These are phyloP conservation scores for Tricholoma flavovirens DNA, from an alignment of 768 basidiomycete species.

Conservation along the genomic window DNA sequence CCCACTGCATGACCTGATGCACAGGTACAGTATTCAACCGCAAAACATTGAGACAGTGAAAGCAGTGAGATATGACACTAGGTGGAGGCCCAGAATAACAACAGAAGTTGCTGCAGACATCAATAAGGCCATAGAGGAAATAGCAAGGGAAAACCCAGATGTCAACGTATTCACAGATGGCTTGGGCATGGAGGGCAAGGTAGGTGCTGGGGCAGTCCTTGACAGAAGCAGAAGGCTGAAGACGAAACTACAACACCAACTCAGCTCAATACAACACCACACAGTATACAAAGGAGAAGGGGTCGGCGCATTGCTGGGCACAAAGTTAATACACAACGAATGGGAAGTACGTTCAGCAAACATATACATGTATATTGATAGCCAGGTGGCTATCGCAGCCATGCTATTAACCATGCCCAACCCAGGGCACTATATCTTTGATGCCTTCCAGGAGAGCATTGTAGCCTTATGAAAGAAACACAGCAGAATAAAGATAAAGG, in stretches of 20 bases:
- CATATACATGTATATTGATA: too few species aligned
- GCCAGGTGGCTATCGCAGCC: too few species aligned
- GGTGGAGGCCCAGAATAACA: neutral
- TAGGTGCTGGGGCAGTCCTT: conserved; percentile 13
- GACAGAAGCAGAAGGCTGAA: neutral
- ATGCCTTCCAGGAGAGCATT: too few species aligned
- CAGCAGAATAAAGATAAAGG: too few species aligned
- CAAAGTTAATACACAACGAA: too few species aligned
- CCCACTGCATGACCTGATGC: conserved; percentile 8
- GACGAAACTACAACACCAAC: conserved; percentile 8
- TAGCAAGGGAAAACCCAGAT: neutral
- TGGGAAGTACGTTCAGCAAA: too few species aligned
- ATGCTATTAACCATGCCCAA: too few species aligned
- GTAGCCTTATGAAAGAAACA: too few species aligned
- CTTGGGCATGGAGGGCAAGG: neutral
- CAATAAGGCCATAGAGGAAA: conserved; percentile 2
- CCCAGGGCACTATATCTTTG: too few species aligned
- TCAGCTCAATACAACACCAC: conserved; percentile 12
- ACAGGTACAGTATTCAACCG: neutral
- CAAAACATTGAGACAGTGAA: conserved; percentile 9
- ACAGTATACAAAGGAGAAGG: conserved; percentile 15
- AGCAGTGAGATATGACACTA: neutral
- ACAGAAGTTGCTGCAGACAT: conserved; percentile 2
- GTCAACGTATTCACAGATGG: conserved; percentile 5
- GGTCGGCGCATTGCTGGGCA: neutral